These are phyloP conservation scores for Gonapodya sp. DNA, from an alignment of 192 early-diverging fungal species.

Conservation along the genomic window DNA sequence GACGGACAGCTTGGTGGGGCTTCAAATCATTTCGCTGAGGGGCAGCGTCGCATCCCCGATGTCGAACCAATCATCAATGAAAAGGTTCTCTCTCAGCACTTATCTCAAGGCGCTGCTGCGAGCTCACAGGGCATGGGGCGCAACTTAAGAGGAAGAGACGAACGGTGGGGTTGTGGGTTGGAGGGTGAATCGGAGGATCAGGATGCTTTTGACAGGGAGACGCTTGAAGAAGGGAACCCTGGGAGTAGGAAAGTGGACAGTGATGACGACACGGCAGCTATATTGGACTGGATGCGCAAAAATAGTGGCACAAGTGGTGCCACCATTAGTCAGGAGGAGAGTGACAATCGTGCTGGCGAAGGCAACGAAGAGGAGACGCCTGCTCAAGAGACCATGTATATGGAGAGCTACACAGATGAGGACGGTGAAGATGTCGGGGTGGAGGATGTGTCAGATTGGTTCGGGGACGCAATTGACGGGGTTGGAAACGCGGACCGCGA, in stretches of 20 bases:
- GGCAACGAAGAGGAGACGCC: background rate
- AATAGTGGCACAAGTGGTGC: background rate
- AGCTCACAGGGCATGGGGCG: too few species aligned
- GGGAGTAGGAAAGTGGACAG: background rate
- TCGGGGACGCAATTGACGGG: too few species aligned
- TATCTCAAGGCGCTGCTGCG: background rate
- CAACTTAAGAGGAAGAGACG: too few species aligned
- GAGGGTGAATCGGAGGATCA: background rate
- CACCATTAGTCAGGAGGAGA: background rate
- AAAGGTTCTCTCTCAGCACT: background rate
- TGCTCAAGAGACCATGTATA: background rate
- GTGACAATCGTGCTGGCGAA: background rate
- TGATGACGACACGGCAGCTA: background rate
- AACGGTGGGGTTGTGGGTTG: too few species aligned
- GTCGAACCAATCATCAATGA: background rate
- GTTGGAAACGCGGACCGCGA: too few species aligned
- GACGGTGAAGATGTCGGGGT: background rate
- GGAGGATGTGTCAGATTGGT: background rate
- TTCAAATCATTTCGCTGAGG: background rate
- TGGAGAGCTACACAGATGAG: background rate
- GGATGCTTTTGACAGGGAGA: background rate
- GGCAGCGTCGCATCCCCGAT: background rate
- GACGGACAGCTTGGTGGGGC: background rate
- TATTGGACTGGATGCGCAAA: background rate
- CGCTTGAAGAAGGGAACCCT: background rate